phyloP scores from a whole-genome alignment of 371 early-diverging fungal genomes.

The Saksenaea vasiformis region DNA sequence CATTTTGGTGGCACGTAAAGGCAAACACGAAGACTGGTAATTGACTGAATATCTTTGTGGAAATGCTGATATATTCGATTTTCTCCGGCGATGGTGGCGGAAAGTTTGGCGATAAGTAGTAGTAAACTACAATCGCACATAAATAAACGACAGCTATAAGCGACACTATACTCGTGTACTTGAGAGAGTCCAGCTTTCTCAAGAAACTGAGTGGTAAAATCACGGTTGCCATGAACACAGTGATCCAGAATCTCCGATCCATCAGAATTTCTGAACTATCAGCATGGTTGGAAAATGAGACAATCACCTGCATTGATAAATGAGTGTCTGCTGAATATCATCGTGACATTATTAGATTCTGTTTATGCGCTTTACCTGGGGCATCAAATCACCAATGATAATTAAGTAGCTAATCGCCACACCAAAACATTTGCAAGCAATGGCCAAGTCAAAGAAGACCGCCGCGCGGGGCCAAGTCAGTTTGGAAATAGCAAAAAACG shows the following conservation, averaged over 20 bases:
- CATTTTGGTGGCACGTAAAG: conserved; percentile 96
- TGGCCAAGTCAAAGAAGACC: conserved; percentile 92
- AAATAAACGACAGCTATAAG: conserved; percentile 90
- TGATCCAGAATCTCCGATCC: conserved; percentile 86
- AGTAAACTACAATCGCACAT: conserved; percentile 82
- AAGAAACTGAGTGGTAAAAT: conserved; percentile 85
- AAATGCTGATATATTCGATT: conserved; percentile 55
- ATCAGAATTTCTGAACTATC: conserved; percentile 33
- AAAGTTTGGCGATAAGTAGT: conserved; percentile 63
- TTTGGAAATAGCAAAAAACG: conserved; percentile 89
- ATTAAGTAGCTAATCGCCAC: conserved; percentile 99
- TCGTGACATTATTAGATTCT: not conserved
- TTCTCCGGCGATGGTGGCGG: conserved; percentile 44
- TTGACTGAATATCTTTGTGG: conserved; percentile 73
- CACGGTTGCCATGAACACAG: conserved; percentile 64
- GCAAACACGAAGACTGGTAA: conserved; percentile 99
- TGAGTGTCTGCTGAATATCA: not conserved
- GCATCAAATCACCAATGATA: conserved; percentile 95
- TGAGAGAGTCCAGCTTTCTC: conserved; percentile 88
- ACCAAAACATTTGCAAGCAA: conserved; percentile 99
- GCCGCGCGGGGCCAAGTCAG: conserved; percentile 92
- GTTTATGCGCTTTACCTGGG: conserved; percentile 71
- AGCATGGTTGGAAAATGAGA: conserved; percentile 30
- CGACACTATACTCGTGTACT: conserved; percentile 94
- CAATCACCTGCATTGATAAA: conserved; percentile 26